Evolutionary conservation across 129 eudicot species (phyloP).

Genomic region (Flaveria linearis): DNA sequence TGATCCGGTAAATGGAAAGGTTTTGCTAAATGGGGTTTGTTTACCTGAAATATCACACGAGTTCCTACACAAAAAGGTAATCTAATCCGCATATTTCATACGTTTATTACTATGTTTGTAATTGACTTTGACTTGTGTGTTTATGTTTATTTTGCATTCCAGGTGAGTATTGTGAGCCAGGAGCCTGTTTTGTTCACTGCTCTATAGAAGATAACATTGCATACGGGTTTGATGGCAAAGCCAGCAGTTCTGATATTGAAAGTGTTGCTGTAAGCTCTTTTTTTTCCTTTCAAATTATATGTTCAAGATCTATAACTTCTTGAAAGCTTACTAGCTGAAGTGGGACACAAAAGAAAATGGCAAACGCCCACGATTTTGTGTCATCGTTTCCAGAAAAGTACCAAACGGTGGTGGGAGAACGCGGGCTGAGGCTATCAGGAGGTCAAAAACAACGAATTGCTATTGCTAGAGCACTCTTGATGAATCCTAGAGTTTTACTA

Average conservation of each 20-base stretch:
- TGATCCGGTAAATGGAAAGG: constrained; percentile 49
- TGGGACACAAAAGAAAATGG: constrained; percentile 47
- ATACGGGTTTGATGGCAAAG: constrained; percentile 49
- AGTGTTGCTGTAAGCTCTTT: constrained; percentile 34
- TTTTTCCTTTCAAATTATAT: background rate
- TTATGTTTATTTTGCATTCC: constrained; percentile 5
- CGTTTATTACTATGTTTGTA: background rate
- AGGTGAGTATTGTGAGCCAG: constrained; percentile 61
- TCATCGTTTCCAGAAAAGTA: constrained; percentile 50
- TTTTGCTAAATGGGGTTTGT: constrained; percentile 49
- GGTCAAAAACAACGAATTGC: constrained; percentile 63
- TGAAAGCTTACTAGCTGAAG: constrained; percentile 12
- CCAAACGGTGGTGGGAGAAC: constrained; percentile 59
- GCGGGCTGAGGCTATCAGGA: constrained; percentile 58
- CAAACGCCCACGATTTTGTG: constrained; percentile 58
- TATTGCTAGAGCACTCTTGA: constrained; percentile 58
- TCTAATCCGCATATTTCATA: constrained; percentile 3
- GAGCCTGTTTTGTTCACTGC: constrained; percentile 58
- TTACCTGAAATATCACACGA: constrained; percentile 54
- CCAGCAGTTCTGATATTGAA: constrained; percentile 40
- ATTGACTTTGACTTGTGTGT: constrained; percentile 8
- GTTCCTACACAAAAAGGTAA: constrained; percentile 52
- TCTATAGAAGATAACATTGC: constrained; percentile 57
- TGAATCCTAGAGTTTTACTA: constrained; percentile 54
- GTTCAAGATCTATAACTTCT: constrained; percentile 6